Evolutionary conservation across 2,329 filamentous ascomycete species (phyloP).

Genomic region (Ceratocystis destructans): DNA sequence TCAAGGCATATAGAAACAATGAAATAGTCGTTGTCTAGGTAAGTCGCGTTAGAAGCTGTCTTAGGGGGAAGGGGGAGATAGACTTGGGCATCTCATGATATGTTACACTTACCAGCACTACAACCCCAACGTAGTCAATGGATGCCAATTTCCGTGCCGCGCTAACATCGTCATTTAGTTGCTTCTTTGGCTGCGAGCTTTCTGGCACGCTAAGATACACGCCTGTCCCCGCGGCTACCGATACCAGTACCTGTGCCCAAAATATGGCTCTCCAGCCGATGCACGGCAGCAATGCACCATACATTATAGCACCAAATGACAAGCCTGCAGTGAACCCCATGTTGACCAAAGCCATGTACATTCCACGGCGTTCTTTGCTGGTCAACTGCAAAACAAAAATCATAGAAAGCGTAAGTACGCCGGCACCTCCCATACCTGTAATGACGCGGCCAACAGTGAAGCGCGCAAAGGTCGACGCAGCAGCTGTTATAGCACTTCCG

Average conservation of each 20-base stretch:
- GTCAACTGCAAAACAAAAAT: constrained; percentile 66
- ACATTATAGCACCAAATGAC: constrained; percentile 56
- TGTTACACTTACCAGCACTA: constrained; percentile 41
- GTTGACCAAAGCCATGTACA: constrained; percentile 64
- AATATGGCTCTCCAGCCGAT: constrained; percentile 51
- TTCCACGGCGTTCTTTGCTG: constrained; percentile 50
- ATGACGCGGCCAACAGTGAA: constrained; percentile 59
- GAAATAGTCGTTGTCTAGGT: constrained; percentile 48
- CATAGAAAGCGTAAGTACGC: constrained; percentile 57
- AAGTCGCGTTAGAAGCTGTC: constrained; percentile 18
- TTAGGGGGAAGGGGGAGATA: background rate
- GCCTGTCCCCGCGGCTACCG: constrained; percentile 45
- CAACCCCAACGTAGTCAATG: constrained; percentile 63
- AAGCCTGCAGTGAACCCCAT: constrained; percentile 58
- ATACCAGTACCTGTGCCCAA: constrained; percentile 53
- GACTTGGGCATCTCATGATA: background rate
- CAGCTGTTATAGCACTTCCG: constrained; percentile 52
- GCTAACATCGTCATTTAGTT: background rate
- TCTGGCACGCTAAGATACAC: constrained; percentile 53
- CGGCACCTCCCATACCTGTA: constrained; percentile 55
- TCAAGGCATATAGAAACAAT: constrained; percentile 58
- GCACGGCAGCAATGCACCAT: constrained; percentile 46
- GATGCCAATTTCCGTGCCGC: constrained; percentile 40
- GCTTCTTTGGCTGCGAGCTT: background rate
- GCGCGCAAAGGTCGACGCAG: constrained; percentile 41